Conservation (phyloP, 768 basidiomycete species). For the Lactifluus hygrophoroides region DNA sequence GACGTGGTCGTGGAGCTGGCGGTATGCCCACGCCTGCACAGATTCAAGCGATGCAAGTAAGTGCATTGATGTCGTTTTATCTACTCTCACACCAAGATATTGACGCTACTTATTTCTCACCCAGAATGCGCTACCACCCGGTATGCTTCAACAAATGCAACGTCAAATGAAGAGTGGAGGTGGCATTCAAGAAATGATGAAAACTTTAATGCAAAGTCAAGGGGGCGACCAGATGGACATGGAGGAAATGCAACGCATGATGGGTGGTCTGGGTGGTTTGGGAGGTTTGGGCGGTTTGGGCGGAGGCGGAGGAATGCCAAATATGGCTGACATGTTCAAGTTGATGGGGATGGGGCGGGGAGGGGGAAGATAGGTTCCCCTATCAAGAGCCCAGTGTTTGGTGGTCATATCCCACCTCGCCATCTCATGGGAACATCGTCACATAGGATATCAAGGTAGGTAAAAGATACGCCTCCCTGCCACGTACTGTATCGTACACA, state of each 20-base stretch:
- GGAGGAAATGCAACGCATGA: constrained; percentile 97
- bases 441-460: background rate
- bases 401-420: background rate
- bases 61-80: constrained; percentile 23
- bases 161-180: constrained; percentile 70
- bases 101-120: background rate
- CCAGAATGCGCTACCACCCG: constrained; percentile 89
- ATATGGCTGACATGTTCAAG: constrained; percentile 74
- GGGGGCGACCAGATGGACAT: constrained; percentile 86
- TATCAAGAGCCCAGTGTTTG: background rate
- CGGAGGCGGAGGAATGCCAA: constrained; percentile 59
- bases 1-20: constrained; percentile 77
- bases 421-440: background rate
- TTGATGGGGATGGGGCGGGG: constrained; percentile 51
- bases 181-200: constrained; percentile 97
- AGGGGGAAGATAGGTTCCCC: constrained; percentile 9
- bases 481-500: background rate
- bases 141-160: constrained; percentile 92
- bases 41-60: constrained; percentile 88
- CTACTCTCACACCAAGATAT: background rate
- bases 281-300: constrained; percentile 57
- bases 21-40: constrained; percentile 91
- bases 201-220: constrained; percentile 93
- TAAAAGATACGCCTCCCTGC: background rate
- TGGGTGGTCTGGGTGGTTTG: constrained; percentile 71